Evolutionary conservation across 2,329 filamentous ascomycete genomes (phyloP).

Genomic region (Microdochium nivale): DNA sequence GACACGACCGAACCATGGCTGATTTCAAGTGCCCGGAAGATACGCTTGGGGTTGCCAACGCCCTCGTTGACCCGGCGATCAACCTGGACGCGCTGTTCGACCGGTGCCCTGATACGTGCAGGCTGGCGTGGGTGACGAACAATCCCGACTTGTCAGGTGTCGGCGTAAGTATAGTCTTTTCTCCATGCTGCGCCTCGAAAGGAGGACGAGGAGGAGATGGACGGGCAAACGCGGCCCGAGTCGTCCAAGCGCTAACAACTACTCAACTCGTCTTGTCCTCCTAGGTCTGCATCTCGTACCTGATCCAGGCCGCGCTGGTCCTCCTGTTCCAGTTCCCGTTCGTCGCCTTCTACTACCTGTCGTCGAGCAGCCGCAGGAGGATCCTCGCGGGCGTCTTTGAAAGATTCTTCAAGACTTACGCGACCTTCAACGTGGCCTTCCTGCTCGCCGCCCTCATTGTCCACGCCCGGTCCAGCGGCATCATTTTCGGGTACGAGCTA

Average conservation of each 20-base stretch:
- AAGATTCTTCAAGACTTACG: neutral
- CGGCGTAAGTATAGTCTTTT: no score
- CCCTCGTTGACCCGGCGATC: neutral
- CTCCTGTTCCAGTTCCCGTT: neutral
- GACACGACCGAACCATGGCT: neutral
- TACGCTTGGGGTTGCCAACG: neutral
- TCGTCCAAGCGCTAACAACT: no score
- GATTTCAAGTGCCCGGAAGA: neutral
- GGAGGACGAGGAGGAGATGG: no score
- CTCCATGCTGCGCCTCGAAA: no score
- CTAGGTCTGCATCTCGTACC: neutral
- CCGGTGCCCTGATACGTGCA: neutral
- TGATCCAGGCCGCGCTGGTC: neutral
- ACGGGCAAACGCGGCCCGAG: no score
- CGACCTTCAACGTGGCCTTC: neutral
- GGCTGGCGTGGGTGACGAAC: neutral
- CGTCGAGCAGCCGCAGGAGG: neutral
- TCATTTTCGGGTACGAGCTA: neutral
- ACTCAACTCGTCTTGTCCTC: neutral
- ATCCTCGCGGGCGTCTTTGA: neutral
- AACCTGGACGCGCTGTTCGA: neutral
- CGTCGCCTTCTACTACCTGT: neutral
- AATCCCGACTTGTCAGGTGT: neutral
- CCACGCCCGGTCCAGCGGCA: neutral
- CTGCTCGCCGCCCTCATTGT: neutral